phyloP scores from a whole-genome alignment of 371 early-diverging fungal species.

The Coemansia sp. region DNA sequence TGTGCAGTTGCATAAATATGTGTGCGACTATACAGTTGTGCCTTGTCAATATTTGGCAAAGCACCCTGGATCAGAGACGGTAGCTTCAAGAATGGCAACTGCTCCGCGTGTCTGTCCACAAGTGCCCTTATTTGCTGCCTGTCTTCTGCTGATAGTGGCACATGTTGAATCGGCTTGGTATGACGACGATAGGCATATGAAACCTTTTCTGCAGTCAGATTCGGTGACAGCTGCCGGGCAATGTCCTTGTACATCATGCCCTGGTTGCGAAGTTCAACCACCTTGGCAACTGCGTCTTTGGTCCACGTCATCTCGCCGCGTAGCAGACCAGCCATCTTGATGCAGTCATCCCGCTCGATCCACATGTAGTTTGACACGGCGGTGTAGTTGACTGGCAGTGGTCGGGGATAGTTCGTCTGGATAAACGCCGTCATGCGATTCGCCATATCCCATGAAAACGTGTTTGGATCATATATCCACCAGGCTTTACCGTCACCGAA shows the following conservation, averaged over 20 bases:
- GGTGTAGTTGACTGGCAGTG: neutral
- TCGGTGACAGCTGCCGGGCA: conserved; percentile 6
- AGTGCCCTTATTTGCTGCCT: neutral
- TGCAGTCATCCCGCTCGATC: conserved; percentile 10
- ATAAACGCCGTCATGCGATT: no score
- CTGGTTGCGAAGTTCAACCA: neutral
- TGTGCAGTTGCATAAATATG: neutral
- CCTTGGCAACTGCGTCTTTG: neutral
- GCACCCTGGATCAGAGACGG: neutral
- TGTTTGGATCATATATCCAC: no score
- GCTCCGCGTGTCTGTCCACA: neutral
- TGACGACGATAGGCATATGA: neutral
- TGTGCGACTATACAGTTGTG: no score
- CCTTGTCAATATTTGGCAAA: neutral
- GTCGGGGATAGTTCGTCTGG: no score
- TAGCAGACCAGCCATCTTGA: conserved; percentile 7
- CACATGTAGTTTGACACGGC: conserved; percentile 24
- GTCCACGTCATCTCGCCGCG: conserved; percentile 15
- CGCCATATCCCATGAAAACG: no score
- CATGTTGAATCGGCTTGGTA: neutral
- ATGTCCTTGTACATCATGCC: conserved; percentile 1
- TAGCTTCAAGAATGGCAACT: neutral
- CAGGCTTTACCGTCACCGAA: neutral
- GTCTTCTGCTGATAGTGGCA: neutral
- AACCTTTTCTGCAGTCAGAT: neutral